Base-by-base conservation (phyloP, 768 basidiomycete species). In the Hebeloma cylindrosporum region DNA sequence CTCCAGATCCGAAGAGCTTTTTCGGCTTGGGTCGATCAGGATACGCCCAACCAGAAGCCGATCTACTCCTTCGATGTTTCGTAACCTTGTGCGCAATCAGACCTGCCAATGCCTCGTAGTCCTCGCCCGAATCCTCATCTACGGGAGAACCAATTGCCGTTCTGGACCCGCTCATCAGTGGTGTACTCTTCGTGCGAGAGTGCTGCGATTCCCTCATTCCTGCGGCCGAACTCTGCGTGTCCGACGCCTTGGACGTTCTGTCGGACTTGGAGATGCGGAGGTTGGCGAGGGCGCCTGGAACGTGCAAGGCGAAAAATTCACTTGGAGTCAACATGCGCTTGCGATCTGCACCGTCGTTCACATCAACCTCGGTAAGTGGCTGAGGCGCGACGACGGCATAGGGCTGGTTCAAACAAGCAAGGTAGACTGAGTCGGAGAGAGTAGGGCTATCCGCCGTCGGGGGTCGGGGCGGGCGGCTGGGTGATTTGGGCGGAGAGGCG, bases 11-110 rank as follows among this genome's bases (percentile, higher is more conserved):
- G 28, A 27, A 21, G 9, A 25, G 32, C 16, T 14, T 48, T 43
- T 29, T 45, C 22, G 31, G 33, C 29, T 18, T 42, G 5, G 43
- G 41, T 30, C 51, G 48, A 31, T 50, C 52, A 2, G 58, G 58
- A 47, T 63, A 63, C 17, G 61, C 61, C 61, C 61, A 63, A 4
- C 61, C 61, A 23, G 60, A 60, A 3, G 56, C 53, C 18, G 61
- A 63, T 23, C 60, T 43, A 34, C 61, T 63, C 37, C 60, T 53
- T 7, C 61, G 51, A 35, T 63, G 61, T 42, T 52, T 51, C 22
- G 42, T 32, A n/a, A 60, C 38, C 20, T 48, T 48, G 5, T 50
- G 42, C 7, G 46, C 33, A 14, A 58, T 49, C 3, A 33, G 21
- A 17, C 26, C 28, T 29, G 42, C 48, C 11, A 36, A 34, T 1